phyloP scores from a whole-genome alignment of 768 basidiomycete genomes.

The Mycena belliarum region DNA sequence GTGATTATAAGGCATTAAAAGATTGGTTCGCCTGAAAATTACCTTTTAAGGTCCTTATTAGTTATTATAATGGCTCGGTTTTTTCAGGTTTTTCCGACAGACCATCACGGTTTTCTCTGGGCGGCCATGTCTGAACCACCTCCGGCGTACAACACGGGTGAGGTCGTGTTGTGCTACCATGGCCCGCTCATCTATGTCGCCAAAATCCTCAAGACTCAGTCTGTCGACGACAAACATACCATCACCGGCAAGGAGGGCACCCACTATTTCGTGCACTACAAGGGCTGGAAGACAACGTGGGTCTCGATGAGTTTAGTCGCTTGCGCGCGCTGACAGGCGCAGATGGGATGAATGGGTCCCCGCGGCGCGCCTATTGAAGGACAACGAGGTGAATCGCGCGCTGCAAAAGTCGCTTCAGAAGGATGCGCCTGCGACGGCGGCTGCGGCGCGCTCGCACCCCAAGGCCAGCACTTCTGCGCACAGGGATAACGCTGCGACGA shows the following conservation, averaged over 20 bases:
- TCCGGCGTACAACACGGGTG: constrained; percentile 54
- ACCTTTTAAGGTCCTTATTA: too few relatives aligned
- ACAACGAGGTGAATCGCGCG: constrained; percentile 76
- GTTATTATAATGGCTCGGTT: too few relatives aligned
- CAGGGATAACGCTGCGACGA: constrained; percentile 25
- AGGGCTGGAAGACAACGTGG: constrained; percentile 98
- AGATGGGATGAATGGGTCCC: constrained; percentile 99
- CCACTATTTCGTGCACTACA: constrained; percentile 97
- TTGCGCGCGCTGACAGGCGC: constrained; percentile 2
- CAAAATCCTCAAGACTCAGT: constrained; percentile 67
- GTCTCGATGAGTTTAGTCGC: constrained; percentile 24
- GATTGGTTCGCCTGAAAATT: too few relatives aligned
- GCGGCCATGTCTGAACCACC: constrained; percentile 28
- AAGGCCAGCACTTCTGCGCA: constrained; percentile 30
- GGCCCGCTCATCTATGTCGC: constrained; percentile 96
- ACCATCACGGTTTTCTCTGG: too few relatives aligned
- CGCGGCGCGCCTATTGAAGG: constrained; percentile 75
- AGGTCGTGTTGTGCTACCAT: constrained; percentile 91
- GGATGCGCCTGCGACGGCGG: constrained; percentile 28
- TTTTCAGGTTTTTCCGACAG: too few relatives aligned
- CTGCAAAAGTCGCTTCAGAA: constrained; percentile 69
- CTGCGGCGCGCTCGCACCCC: constrained; percentile 15
- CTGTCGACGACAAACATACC: constrained; percentile 63
- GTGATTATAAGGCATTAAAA: too few relatives aligned
- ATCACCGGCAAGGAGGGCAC: constrained; percentile 64